Base-by-base conservation (phyloP, 805 yeast genomes). In the Saturnispora hagleri region DNA sequence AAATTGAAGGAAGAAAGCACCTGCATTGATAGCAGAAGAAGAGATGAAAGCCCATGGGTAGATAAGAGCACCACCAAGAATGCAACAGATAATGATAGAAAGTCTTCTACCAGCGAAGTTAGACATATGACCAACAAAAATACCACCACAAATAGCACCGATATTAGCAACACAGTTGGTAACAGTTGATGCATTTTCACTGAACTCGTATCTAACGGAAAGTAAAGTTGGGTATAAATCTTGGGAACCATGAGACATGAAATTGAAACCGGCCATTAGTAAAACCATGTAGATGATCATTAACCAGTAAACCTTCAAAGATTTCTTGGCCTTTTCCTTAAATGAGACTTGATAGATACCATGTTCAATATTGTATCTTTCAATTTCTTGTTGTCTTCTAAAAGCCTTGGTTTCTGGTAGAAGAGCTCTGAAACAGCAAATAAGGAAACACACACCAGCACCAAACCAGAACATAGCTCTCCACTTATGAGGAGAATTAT, bases 391-490 rank as follows among this genome's bases (percentile, higher is more conserved):
- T 62, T 71, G 71, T 60, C 72, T 67, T 57, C 70, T 56, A 68
- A 73, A 82, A 8, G 76, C 76, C 47, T 79, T 76, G 10, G 85
- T 79, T 57, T 76, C 81, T 38, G 80, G 80, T 5, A 75, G 61
- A 1, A 58, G 6, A 31, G 70, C 54, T 67, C 81, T 73, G 69
- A 73, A 73, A 33, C 58, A 51, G 47, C 71, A 67, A 52, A 76
- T 67, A 7, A 73, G 53, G 43, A 69, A 67, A 51, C 78, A 74
- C 36, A 73, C 69, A 43, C 85, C 84, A n/a, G 87, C 81, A 55
- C 82, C 77, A 58, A 83, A 81, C 82, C 86, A 81, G 64, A 80
- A 81, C 52, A 83, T 63, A 2, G 84, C 73, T 66, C 86, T 76
- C 89, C 89, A 83, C 0, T 72, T 69, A 52, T 78, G 72, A 1